Base-by-base conservation (phyloP, 352 stramenopile genomes). In the Globisporangium acanthophoron region DNA sequence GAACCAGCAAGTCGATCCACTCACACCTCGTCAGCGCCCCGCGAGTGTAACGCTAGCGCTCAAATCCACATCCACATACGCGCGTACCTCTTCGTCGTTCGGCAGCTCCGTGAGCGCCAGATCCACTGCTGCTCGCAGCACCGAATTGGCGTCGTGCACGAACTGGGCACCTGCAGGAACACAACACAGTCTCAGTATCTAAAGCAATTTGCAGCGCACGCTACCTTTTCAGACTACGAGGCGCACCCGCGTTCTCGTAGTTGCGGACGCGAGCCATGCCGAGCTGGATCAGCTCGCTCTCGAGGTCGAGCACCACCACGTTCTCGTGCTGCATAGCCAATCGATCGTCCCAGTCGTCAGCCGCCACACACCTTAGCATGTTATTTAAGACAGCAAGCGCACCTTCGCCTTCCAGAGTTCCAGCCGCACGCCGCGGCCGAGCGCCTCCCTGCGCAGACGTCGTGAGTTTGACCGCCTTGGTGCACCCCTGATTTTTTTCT, bases 371-470 rank as follows among this genome's bases (percentile, higher is more conserved):
- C 9, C 35, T 5, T 27, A 27, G 24, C 24, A 27, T 27, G 1
- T 27, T 27, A 27, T 27, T 27, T 27, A 27, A 27, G 24, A 6
- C 37, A 41, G 13, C 37, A 43, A 43, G 15, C 41, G 2, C 41
- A 91, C 85, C 71, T 92, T 87, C 33, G 85, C 85, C 68, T 94
- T 94, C 85, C 85, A 94, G 51, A 88, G 71, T 66, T 94, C 85
- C 18, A 92, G 71, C 39, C 84, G 84, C 49, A 94, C 78, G 53
- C 82, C 85, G 50, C 83, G 75, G 45, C 85, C 85, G 33, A 94
- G 62, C 9, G 80, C 81, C 64, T 94, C 82, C 5, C 85, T 94
- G 51, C 18, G 58, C 1, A 51, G 29, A 52, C n/a, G 21, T 54
- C 52, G 41, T 24, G 41, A 47, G 41, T 1, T 45, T n/a, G 13